These are phyloP conservation scores for Silene uniflora DNA, from an alignment of 148 eudicot species.

Conservation along the genomic window DNA sequence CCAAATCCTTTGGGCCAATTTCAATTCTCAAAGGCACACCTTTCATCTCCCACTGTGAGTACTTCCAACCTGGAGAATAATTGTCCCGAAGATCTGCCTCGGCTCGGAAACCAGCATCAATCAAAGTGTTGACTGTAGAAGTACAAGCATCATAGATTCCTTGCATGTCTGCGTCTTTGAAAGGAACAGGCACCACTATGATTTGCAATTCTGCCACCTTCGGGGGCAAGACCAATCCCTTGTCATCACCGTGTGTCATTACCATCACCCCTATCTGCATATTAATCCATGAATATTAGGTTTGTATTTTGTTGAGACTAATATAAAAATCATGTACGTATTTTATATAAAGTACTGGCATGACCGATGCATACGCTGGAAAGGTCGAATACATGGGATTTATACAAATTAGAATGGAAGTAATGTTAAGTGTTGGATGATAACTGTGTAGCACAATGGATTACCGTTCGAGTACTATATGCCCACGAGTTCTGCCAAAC, in stretches of 20 bases:
- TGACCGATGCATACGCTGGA: too few species aligned
- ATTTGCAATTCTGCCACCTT: conserved; percentile 90
- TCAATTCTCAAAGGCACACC: conserved; percentile 97
- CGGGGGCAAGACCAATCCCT: conserved; percentile 95
- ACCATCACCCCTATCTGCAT: conserved; percentile 98
- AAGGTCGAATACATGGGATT: too few species aligned
- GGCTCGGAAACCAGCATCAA: conserved; percentile 65
- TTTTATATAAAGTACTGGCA: too few species aligned
- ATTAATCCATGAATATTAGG: background rate
- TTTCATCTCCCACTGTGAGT: conserved; percentile 97
- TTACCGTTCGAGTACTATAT: conserved; percentile 86
- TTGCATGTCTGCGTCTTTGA: conserved; percentile 80
- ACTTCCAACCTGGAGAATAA: conserved; percentile 99
- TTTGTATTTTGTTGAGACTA: too few species aligned
- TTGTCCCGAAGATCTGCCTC: conserved; percentile 86
- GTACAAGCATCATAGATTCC: conserved; percentile 73
- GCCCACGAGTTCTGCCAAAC: conserved; percentile 99
- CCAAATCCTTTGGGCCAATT: conserved; percentile 96
- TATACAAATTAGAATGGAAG: too few species aligned
- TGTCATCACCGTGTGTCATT: conserved; percentile 98
- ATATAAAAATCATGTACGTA: too few species aligned
- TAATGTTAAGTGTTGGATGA: too few species aligned
- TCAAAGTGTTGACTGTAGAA: conserved; percentile 52
- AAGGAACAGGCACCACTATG: conserved; percentile 90
- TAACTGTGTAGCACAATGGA: background rate